Percentiles rank a stretch among this genome's conserved stretches.
Conservation (phyloP, 2,329 filamentous ascomycete species). For the Stagonosporopsis chrysanthemi region DNA sequence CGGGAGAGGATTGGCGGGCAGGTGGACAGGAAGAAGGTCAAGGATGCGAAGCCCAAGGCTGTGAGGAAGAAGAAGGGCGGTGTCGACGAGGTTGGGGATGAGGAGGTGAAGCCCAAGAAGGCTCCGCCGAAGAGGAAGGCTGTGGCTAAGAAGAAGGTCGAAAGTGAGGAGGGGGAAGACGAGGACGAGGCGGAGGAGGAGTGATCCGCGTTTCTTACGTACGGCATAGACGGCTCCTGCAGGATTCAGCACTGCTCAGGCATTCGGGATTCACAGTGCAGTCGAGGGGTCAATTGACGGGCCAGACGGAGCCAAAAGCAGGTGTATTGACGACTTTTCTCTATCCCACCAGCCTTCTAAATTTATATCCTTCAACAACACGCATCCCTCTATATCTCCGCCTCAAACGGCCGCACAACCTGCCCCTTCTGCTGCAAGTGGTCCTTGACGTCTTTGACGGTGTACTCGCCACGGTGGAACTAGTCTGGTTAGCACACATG, state of each 20-base stretch:
- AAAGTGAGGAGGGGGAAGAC: slow-evolving; percentile 29
- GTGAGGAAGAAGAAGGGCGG: slow-evolving; percentile 44
- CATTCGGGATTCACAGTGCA: not conserved
- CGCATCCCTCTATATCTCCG: slow-evolving; percentile 21
- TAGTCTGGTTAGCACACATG: slow-evolving; percentile 35
- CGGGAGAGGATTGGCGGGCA: slow-evolving; percentile 78
- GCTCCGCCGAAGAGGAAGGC: slow-evolving; percentile 22
- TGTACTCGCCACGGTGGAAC: slow-evolving; percentile 96
- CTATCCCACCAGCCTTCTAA: slow-evolving; percentile 2
- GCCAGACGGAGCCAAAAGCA: not conserved
- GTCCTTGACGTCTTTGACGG: slow-evolving; percentile 92
- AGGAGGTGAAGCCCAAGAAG: slow-evolving; percentile 4
- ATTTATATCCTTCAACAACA: not conserved
- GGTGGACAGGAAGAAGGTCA: slow-evolving; percentile 67
- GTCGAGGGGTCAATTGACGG: not conserved
- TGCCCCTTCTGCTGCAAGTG: slow-evolving; percentile 74
- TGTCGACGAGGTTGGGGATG: not conserved
- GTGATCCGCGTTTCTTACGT: slow-evolving; percentile 1
- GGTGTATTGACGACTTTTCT: not conserved
- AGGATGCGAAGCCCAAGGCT: slow-evolving; percentile 50
- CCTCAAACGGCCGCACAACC: slow-evolving; percentile 79
- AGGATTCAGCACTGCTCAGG: not conserved
- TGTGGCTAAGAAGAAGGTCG: slow-evolving; percentile 23
- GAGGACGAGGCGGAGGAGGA: slow-evolving; percentile 17
- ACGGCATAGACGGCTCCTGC: not conserved